These are phyloP conservation scores for Coleophoma cylindrospora DNA, from an alignment of 2,329 filamentous ascomycete species.

Conservation along the genomic window DNA sequence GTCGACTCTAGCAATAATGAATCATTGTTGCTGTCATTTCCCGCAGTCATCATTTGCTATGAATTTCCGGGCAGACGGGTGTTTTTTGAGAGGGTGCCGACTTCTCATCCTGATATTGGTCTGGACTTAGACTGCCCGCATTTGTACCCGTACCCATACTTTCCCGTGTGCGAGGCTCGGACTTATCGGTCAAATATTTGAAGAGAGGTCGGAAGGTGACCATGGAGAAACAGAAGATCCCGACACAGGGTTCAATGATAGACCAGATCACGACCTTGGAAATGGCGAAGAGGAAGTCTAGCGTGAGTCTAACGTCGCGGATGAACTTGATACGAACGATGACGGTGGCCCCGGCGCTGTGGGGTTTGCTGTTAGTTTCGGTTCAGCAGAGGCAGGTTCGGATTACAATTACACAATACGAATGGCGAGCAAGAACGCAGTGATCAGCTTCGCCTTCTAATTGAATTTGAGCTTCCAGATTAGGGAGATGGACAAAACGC, in stretches of 20 bases:
- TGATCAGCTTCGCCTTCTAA: constrained; percentile 7
- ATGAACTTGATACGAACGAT: constrained; percentile 12
- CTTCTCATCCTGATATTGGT: too few species aligned
- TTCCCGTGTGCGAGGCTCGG: too few species aligned
- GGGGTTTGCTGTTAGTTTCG: too few species aligned
- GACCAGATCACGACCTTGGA: constrained; percentile 13
- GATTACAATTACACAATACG: constrained; percentile 7
- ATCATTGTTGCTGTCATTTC: too few species aligned
- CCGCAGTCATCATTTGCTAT: too few species aligned
- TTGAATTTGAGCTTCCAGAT: constrained; percentile 14
- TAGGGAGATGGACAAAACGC: constrained; percentile 8
- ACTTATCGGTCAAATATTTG: background rate
- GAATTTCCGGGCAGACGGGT: too few species aligned
- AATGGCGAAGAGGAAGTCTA: constrained; percentile 11
- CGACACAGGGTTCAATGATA: constrained; percentile 14
- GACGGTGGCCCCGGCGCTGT: constrained; percentile 10
- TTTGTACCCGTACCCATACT: too few species aligned
- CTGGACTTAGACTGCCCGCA: too few species aligned
- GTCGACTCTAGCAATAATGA: too few species aligned
- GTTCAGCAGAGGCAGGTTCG: background rate
- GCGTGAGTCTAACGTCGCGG: background rate
- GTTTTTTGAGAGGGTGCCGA: too few species aligned
- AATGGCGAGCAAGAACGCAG: constrained; percentile 5
- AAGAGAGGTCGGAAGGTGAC: constrained; percentile 13
- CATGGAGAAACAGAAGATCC: constrained; percentile 10